Conservation (phyloP, 148 eudicot species). For the Salicornia ramosissima region DNA sequence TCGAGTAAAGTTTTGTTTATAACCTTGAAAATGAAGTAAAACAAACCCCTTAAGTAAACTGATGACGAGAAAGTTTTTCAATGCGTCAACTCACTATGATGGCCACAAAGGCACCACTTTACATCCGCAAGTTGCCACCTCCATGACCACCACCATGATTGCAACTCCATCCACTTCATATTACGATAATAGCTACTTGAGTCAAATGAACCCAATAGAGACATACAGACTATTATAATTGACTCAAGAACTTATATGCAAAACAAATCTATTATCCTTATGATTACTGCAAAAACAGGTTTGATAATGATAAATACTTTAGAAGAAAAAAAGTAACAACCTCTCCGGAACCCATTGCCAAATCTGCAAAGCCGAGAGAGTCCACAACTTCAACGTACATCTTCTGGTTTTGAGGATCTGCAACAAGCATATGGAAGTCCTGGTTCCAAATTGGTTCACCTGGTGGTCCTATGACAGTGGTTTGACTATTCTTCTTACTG, state of each 20-base stretch:
- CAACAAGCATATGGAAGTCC: conserved; percentile 91
- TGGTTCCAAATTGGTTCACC: conserved; percentile 99
- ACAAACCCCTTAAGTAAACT: neutral
- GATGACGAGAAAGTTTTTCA: neutral
- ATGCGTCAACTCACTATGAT: neutral
- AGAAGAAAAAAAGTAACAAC: conserved; percentile 29
- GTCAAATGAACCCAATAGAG: neutral
- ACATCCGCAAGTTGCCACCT: neutral
- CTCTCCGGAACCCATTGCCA: conserved; percentile 74
- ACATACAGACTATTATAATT: neutral
- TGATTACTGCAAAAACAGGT: neutral
- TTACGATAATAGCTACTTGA: neutral
- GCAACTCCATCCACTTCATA: neutral
- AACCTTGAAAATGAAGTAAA: too few species aligned
- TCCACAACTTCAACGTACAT: conserved; percentile 70
- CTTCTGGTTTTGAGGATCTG: conserved; percentile 68
- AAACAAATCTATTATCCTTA: neutral
- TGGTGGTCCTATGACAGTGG: conserved; percentile 92
- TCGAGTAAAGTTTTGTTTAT: too few species aligned
- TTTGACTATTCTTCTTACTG: conserved; percentile 94
- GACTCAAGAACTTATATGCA: neutral
- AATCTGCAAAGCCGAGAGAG: conserved; percentile 71
- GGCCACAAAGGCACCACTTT: neutral
- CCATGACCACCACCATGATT: neutral
- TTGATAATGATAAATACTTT: neutral